A percentile compares a stretch with the other conserved stretches of the same genome.
These are phyloP conservation scores for Pascua sp. DNA, from an alignment of 1,284 basidiomycete species.

Conservation along the genomic window DNA sequence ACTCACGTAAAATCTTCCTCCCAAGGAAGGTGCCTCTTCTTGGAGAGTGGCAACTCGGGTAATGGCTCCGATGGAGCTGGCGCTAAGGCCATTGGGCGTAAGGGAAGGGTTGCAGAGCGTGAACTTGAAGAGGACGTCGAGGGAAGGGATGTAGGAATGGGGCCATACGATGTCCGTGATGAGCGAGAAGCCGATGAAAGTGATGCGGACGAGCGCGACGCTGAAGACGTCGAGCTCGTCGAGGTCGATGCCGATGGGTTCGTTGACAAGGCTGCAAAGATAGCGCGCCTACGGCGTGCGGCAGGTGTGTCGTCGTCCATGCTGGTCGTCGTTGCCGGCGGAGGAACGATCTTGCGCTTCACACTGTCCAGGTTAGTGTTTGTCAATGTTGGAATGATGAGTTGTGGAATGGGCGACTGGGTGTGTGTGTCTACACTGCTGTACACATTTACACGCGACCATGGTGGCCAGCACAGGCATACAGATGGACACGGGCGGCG, in stretches of 20 bases:
- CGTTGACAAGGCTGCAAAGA: constrained; percentile 37
- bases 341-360: constrained; percentile 1
- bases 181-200: background rate
- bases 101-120: background rate
- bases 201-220: constrained; percentile 2
- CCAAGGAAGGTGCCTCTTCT: constrained; percentile 40
- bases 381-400: no score
- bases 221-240: background rate
- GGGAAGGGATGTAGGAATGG: background rate
- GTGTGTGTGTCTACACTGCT: no score
- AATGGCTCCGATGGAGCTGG: background rate
- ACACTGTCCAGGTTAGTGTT: background rate
- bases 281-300: constrained; percentile 38
- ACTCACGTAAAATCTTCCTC: constrained; percentile 35
- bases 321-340: background rate
- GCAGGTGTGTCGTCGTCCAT: constrained; percentile 32
- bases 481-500: no score
- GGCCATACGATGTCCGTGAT: no score
- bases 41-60: constrained; percentile 9
- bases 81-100: background rate
- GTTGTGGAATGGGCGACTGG: no score
- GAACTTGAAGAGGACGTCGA: constrained; percentile 3
- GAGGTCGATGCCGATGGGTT: constrained; percentile 14
- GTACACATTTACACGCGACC: no score
- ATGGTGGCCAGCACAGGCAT: no score